These are phyloP conservation scores for Umbelopsis sp. DNA, from an alignment of 192 early-diverging fungal genomes.

Conservation along the genomic window DNA sequence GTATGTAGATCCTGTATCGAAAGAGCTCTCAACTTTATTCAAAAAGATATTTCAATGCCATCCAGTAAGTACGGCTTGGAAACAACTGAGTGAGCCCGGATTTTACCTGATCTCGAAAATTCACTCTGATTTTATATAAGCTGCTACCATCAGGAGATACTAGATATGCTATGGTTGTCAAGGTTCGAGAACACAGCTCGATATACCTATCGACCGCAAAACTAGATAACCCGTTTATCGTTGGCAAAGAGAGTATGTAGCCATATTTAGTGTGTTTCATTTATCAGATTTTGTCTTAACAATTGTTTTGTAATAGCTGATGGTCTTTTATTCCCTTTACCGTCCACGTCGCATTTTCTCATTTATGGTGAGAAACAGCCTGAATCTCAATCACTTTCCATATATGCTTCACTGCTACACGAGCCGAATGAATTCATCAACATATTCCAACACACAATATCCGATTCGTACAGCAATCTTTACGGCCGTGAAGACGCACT, in stretches of 20 bases:
- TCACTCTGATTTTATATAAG: background rate
- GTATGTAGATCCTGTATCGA: background rate
- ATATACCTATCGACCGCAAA: background rate
- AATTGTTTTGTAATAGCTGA: background rate
- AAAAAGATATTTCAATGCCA: constrained; percentile 14
- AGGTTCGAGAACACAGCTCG: background rate
- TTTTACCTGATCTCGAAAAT: background rate
- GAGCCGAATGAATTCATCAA: background rate
- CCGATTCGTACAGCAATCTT: background rate
- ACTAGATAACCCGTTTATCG: background rate
- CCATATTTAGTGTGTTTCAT: background rate
- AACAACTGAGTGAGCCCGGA: background rate
- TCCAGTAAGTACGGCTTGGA: background rate
- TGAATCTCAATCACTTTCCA: background rate
- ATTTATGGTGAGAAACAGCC: constrained; percentile 9
- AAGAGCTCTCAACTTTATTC: background rate
- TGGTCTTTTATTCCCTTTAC: background rate
- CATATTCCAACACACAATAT: background rate
- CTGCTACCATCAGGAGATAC: background rate
- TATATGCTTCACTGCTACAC: background rate
- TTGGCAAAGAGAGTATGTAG: background rate
- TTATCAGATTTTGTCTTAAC: background rate
- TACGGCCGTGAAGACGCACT: background rate
- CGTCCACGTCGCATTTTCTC: background rate
- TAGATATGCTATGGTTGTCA: background rate